phyloP scores from a whole-genome alignment of 2,329 filamentous ascomycete genomes.

The Aspergillus niger region DNA sequence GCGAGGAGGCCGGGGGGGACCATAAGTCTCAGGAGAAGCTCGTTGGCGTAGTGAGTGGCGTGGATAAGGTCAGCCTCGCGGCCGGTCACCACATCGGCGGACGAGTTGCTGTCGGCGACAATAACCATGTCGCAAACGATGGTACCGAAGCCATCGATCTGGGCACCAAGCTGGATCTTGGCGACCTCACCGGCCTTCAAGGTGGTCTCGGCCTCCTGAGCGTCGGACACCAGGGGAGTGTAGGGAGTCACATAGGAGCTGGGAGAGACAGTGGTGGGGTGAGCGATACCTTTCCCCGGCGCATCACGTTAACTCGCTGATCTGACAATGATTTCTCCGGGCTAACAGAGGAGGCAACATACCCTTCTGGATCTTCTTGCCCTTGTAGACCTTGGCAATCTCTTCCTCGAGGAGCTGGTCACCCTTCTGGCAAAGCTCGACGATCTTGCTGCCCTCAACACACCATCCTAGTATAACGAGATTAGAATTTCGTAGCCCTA shows the following conservation, averaged over 20 bases:
- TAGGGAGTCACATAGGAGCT: conserved; percentile 94
- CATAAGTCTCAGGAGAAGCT: conserved; percentile 88
- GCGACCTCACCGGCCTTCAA: conserved; percentile 84
- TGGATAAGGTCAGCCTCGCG: conserved; percentile 83
- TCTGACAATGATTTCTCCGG: background rate
- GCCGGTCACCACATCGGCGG: conserved; percentile 68
- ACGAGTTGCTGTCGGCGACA: conserved; percentile 52
- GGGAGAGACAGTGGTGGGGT: conserved; percentile 94
- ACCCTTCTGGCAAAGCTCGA: conserved; percentile 91
- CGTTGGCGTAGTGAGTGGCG: conserved; percentile 93
- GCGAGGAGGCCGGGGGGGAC: conserved; percentile 84
- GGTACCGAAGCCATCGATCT: conserved; percentile 95
- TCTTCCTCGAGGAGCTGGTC: conserved; percentile 95
- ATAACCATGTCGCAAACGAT: conserved; percentile 94
- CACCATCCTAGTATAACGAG: conserved; percentile 58
- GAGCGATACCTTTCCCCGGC: conserved; percentile 68
- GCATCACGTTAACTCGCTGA: conserved; percentile 25
- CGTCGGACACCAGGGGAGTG: conserved; percentile 85
- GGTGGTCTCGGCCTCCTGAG: conserved; percentile 75
- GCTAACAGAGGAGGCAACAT: conserved; percentile 31
- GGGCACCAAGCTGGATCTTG: conserved; percentile 98
- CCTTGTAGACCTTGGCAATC: conserved; percentile 93
- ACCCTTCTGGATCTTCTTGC: conserved; percentile 96
- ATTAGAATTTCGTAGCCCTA: conserved; percentile 24
- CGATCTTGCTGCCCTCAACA: conserved; percentile 84